Base-by-base conservation (phyloP, 2,329 filamentous ascomycete species). In the Lasiodiplodia sp. region DNA sequence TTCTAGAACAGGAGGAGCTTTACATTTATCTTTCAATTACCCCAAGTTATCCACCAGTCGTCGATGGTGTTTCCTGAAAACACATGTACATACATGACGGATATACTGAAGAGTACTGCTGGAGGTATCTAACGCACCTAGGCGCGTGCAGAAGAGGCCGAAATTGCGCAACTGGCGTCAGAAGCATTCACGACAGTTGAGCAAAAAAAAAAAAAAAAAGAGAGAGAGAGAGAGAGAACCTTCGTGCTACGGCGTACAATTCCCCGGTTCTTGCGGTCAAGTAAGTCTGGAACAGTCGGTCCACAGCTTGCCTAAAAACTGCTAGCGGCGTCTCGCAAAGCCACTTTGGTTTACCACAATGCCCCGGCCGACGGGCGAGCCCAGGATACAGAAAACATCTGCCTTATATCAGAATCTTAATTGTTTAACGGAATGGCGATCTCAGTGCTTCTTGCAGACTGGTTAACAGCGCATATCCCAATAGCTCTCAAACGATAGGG, bases 321-420 rank as follows among this genome's bases (percentile, higher is more conserved):
- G 8, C 31, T 34, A 34, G 31, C 8, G 31, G 31, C 31, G 31
- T 34, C 28, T 28, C 7, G 31, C 31, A 34, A 34, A 34, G 31
- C 31, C 8, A 34, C 31, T 34, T 34, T 34, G 8, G 31, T 8
- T 34, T 10, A 90, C 72, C 83, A 87, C n/a, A 89, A 89, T 76
- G 89, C 90, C 75, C 89, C 91, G 68, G 87, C 88, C 1, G 84
- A 88, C 6, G 90, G 89, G 0, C 84, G 86, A 12, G 80, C 92
- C 64, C 87, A 88, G 74, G 87, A 88, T 18, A 80, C 92, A 10
- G 85, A 89, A 68, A 78, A 82, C 28, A 0, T 89, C 31, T 52
- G 34, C 56, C 10, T 37, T 21, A 12, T 21, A 12, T 21, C 56
- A 7, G 23, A 56, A n/a, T 23, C 21, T 10, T 56, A 31, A 12